Conservation (phyloP, 2,329 filamentous ascomycete species). For the Fusarium sublunatum region DNA sequence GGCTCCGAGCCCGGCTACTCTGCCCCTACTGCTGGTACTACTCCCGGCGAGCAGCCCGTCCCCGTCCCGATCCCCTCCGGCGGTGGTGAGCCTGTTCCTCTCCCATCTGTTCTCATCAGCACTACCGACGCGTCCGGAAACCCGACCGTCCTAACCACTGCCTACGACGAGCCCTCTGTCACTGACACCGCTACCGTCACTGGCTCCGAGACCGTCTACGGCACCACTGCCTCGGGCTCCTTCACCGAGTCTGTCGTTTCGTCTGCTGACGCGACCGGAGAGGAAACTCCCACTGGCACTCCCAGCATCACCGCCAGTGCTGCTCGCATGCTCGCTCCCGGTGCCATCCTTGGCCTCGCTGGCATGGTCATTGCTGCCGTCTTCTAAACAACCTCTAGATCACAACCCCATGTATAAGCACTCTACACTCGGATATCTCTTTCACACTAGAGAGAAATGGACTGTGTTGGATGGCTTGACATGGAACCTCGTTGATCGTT, state of each 20-base stretch:
- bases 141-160: slow-evolving; percentile 36
- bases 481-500: slow-evolving; percentile 24
- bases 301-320: slow-evolving; percentile 49
- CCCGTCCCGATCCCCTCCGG: slow-evolving; percentile 23
- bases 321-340: slow-evolving; percentile 40
- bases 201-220: slow-evolving; percentile 29
- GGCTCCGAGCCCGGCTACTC: slow-evolving; percentile 29
- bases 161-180: slow-evolving; percentile 30
- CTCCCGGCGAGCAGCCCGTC: slow-evolving; percentile 19
- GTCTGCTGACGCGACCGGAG: slow-evolving; percentile 33
- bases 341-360: slow-evolving; percentile 43
- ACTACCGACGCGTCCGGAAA: slow-evolving; percentile 35
- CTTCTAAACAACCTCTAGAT: slow-evolving; percentile 39
- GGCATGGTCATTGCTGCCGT: slow-evolving; percentile 44
- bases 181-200: slow-evolving; percentile 32
- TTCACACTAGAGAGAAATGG: slow-evolving; percentile 23
- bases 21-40: slow-evolving; percentile 15
- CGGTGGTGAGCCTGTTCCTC: slow-evolving; percentile 16
- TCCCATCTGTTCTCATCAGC: slow-evolving; percentile 34
- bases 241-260: slow-evolving; percentile 25
- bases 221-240: slow-evolving; percentile 27
- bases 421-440: slow-evolving; percentile 28
- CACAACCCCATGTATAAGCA: slow-evolving; percentile 20
- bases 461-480: slow-evolving; percentile 32
- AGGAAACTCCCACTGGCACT: slow-evolving; percentile 42